Evolutionary conservation across 306 rosid genomes (phyloP).

Genomic region (Urtica urens): DNA sequence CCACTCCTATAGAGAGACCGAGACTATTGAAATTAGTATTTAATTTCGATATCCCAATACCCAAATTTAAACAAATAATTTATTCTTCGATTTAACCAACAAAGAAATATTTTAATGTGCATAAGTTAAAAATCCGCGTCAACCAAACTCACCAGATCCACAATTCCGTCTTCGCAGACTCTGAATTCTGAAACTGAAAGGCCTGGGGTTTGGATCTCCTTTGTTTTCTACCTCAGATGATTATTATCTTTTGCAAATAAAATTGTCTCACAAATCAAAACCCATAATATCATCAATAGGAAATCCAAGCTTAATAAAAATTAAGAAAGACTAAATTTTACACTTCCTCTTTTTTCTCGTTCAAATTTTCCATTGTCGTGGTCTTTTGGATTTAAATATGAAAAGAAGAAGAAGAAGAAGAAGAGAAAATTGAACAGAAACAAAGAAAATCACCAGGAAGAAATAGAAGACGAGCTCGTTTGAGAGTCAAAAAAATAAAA

Average conservation of each 20-base stretch:
- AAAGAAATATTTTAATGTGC: not conserved
- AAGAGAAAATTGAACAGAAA: slow-evolving; percentile 16
- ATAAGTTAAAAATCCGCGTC: slow-evolving; percentile 9
- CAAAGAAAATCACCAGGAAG: not conserved
- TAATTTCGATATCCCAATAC: slow-evolving; percentile 20
- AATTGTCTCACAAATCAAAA: slow-evolving; percentile 2
- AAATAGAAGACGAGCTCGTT: no score
- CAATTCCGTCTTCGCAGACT: slow-evolving; percentile 3
- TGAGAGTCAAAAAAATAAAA: slow-evolving; percentile 8
- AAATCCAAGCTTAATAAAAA: no score
- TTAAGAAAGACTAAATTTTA: not conserved
- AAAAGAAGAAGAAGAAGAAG: not conserved
- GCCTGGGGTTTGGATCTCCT: slow-evolving; percentile 3
- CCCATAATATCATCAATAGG: no score
- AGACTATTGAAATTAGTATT: not conserved
- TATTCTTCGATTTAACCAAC: not conserved
- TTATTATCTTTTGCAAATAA: not conserved
- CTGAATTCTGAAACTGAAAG: slow-evolving; percentile 4
- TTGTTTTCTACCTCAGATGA: not conserved
- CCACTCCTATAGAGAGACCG: slow-evolving; percentile 3
- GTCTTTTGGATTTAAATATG: not conserved
- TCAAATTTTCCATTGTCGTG: no score
- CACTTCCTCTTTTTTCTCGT: not conserved
- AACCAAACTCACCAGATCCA: slow-evolving; percentile 24
- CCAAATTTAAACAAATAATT: not conserved